phyloP scores from a whole-genome alignment of 768 basidiomycete species.

The Termitomyces sp. region DNA sequence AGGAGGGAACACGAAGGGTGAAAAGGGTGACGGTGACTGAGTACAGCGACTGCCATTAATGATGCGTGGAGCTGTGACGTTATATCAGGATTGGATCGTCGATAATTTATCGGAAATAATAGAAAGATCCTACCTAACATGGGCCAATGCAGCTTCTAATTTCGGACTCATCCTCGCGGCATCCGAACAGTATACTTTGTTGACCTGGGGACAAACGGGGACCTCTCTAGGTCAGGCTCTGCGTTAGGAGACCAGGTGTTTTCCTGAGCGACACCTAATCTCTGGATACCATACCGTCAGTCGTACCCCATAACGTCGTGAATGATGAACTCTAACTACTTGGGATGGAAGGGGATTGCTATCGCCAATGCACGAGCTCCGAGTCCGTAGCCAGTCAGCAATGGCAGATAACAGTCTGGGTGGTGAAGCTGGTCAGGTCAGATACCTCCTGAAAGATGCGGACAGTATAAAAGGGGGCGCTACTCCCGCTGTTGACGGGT shows the following conservation, averaged over 20 bases:
- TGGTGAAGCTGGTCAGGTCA: neutral
- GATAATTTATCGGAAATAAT: neutral
- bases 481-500: neutral
- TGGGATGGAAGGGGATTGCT: neutral
- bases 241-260: neutral
- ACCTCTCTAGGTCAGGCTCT: neutral
- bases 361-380: neutral
- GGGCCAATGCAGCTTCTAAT: neutral
- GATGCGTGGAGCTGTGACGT: neutral
- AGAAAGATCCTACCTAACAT: neutral
- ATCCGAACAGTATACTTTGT: neutral
- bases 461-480: too few species aligned
- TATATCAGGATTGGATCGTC: neutral
- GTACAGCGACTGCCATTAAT: neutral
- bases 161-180: neutral
- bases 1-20: too few species aligned
- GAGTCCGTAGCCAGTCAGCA: too few species aligned
- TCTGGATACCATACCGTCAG: too few species aligned
- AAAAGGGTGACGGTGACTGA: neutral
- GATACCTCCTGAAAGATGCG: neutral
- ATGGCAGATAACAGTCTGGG: too few species aligned
- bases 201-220: neutral
- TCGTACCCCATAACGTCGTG: neutral
- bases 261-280: neutral
- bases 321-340: neutral